Base-by-base conservation (phyloP, 257 asterid species). In the Orobanche coerulescens region DNA sequence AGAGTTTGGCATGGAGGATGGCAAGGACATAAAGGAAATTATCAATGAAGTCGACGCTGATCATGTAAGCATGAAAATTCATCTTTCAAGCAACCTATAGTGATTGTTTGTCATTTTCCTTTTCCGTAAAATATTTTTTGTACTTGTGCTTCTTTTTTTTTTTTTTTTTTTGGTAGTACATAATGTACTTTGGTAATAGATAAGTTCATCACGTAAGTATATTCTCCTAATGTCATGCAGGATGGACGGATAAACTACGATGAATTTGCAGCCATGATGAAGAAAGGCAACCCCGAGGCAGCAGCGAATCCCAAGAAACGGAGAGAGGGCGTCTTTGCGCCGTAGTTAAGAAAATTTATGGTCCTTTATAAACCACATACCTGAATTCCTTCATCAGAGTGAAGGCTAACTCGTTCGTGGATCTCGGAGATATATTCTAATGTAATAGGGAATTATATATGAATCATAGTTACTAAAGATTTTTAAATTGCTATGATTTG, bases 251-350 rank as follows among this genome's bases (percentile, higher is more conserved):
- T 87, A 60, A 83, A 90, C 71, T 87, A 79, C 31, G 95, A 87
- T 8, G 97, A 90, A 61, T 90, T 90, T 47, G 77, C 76, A 49
- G 95, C 93, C 40, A 87, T 90, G 95, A 90, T 84, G 97, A 87
- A 68, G 84, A 87, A 84, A 77, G 94, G 95, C 12, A 67, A 82
- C 59, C 93, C 86, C 28, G 95, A 87, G n/a, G 76, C 74, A 64
- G 76, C 73, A 42, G 75, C 65, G 14, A 81, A 81, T 61, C 83
- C 79, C 33, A 90, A 85, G 81, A 87, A 84, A 71, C 66, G 95
- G 49, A 66, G 95, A 57, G 90, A 77, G 12, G 74, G 69, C 33
- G 74, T 84, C 57, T 79, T 75, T 56, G 67, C 65, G 66, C 52
- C 72, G 62, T 68, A 64, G 61, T 47, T 18, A 44, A 16, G 22